Evolutionary conservation across 2,329 filamentous ascomycete species (phyloP).

Genomic region (Orbilia javanica): DNA sequence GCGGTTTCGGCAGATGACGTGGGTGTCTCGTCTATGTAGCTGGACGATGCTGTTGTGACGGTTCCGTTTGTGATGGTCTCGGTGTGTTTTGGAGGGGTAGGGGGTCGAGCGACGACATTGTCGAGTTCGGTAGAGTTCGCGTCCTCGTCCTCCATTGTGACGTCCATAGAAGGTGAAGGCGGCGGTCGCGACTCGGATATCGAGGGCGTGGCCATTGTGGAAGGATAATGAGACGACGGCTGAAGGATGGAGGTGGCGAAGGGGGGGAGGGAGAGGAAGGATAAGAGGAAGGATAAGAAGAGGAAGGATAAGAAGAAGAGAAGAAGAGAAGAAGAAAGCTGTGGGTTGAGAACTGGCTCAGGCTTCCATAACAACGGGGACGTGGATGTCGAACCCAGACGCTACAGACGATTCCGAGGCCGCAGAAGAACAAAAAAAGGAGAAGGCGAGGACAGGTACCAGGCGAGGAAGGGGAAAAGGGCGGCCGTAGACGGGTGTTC

Average conservation of each 20-base stretch:
- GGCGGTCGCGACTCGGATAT: conserved; percentile 7
- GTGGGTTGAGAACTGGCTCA: conserved; percentile 27
- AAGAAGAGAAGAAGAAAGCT: conserved; percentile 2
- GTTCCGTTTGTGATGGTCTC: background rate
- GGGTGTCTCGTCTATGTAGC: conserved; percentile 61
- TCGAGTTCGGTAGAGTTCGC: conserved; percentile 66
- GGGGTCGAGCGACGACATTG: conserved; percentile 72
- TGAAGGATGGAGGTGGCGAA: background rate
- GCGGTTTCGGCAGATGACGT: conserved; percentile 65
- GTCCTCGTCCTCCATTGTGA: conserved; percentile 55
- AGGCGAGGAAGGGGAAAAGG: background rate
- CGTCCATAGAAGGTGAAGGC: conserved; percentile 22
- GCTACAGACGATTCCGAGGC: conserved; percentile 20
- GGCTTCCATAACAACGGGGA: conserved; percentile 52
- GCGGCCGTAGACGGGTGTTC: background rate
- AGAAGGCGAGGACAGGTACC: background rate
- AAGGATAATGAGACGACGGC: conserved; percentile 1
- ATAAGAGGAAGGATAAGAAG: too few species aligned
- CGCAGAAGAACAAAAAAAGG: conserved; percentile 20
- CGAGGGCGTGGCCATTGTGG: conserved; percentile 34
- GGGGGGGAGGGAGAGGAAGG: background rate
- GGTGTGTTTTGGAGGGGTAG: conserved; percentile 73
- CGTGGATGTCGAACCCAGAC: conserved; percentile 4
- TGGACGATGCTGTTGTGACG: conserved; percentile 36
- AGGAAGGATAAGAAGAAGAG: too few species aligned